A percentile compares a stretch with the other conserved stretches of the same genome.
Conservation (phyloP, 495 filamentous ascomycete genomes). For the Aspergillus affinis region DNA sequence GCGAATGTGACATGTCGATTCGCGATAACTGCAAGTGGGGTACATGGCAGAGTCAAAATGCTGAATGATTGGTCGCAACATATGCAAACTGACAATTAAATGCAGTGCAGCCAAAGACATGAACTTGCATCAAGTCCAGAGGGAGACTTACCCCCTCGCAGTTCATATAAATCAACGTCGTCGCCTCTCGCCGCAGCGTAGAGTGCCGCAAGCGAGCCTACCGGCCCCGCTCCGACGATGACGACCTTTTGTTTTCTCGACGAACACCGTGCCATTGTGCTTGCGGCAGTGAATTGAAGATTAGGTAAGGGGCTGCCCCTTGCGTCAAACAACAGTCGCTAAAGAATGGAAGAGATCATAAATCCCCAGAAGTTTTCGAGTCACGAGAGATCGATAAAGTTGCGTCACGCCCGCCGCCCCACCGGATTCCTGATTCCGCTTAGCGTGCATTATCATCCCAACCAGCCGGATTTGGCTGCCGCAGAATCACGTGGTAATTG, state of each 20-base stretch:
- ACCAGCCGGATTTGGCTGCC: neutral
- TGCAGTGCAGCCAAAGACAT: neutral
- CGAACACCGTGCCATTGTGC: neutral
- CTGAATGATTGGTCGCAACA: neutral
- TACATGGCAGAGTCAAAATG: neutral
- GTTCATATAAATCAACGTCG: conserved; percentile 91
- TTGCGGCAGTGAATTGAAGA: neutral
- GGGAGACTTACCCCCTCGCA: conserved; percentile 72
- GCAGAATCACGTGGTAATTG: neutral
- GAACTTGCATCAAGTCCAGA: neutral
- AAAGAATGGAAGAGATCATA: neutral
- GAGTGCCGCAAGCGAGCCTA: conserved; percentile 86
- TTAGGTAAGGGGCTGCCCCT: neutral
- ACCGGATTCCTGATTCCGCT: too few species aligned
- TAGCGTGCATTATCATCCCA: too few species aligned
- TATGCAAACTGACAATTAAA: neutral
- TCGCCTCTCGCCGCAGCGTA: conserved; percentile 87
- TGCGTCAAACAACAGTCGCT: neutral
- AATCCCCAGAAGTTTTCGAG: neutral
- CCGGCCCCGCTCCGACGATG: conserved; percentile 87
- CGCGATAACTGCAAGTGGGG: neutral
- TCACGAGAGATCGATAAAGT: neutral
- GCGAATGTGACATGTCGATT: neutral
- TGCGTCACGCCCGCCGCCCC: neutral
- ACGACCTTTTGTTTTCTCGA: conserved; percentile 64